Conservation (phyloP, 371 early-diverging fungal species). For the Basidiobolus meristosporus region DNA sequence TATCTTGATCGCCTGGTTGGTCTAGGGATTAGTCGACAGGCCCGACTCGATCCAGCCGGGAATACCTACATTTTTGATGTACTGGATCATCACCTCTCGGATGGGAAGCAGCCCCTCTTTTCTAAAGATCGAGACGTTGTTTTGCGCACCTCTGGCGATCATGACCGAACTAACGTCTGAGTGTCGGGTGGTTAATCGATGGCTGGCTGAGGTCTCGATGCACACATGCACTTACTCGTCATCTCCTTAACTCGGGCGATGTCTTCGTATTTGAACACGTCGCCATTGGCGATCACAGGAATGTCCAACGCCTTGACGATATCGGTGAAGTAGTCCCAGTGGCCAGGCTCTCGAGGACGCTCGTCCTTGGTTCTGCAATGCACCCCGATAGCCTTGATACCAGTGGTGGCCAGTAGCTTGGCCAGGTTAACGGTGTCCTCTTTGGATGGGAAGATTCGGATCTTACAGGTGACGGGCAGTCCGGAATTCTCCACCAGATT, state of each 20-base stretch:
- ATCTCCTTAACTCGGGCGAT: constrained; percentile 26
- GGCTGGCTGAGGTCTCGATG: not conserved
- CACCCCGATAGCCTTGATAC: constrained; percentile 72
- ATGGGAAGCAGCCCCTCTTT: constrained; percentile 30
- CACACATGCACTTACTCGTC: constrained; percentile 12
- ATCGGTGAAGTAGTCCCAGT: constrained; percentile 66
- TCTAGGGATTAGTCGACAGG: not conserved
- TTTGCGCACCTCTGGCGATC: constrained; percentile 75
- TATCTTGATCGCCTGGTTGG: constrained; percentile 11
- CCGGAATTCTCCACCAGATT: constrained; percentile 51
- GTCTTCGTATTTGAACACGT: constrained; percentile 44
- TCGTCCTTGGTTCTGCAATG: constrained; percentile 69
- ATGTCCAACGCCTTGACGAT: constrained; percentile 44
- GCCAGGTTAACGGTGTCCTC: constrained; percentile 71
- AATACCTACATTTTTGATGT: constrained; percentile 31
- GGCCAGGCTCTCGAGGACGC: constrained; percentile 53
- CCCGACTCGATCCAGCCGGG: not conserved
- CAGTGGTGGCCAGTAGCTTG: constrained; percentile 63
- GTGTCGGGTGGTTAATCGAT: not conserved
- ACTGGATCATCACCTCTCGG: constrained; percentile 29
- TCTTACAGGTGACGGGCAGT: constrained; percentile 67
- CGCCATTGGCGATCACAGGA: constrained; percentile 89
- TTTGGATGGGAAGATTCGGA: constrained; percentile 38
- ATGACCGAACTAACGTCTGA: constrained; percentile 49
- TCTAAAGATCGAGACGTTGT: constrained; percentile 68